Percentiles rank a stretch among this genome's conserved stretches.
These are phyloP conservation scores for Gnomoniopsis sp. DNA, from an alignment of 2,329 filamentous ascomycete genomes.

Conservation along the genomic window DNA sequence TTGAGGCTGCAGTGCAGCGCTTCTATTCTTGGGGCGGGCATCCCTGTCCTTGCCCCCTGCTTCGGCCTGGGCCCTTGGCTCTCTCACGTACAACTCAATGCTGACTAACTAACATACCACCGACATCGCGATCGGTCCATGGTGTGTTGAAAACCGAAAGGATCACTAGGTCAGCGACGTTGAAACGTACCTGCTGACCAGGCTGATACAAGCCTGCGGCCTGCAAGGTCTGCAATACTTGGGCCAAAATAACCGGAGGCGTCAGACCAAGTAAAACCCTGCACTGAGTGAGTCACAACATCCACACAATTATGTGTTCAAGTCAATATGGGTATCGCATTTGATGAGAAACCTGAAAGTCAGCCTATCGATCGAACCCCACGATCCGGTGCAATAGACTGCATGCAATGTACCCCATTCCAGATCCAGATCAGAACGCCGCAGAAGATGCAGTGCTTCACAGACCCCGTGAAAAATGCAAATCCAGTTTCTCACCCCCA, in stretches of 20 bases:
- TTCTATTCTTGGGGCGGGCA: constrained; percentile 18
- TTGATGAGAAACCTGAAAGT: neutral
- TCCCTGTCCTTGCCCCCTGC: neutral
- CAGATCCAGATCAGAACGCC: neutral
- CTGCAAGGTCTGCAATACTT: too few relatives aligned
- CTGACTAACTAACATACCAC: neutral
- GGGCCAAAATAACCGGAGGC: neutral
- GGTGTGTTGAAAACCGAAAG: too few relatives aligned
- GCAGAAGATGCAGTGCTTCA: neutral
- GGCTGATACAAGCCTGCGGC: neutral
- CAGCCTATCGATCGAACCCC: neutral
- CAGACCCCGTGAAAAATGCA: neutral
- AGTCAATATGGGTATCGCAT: constrained; percentile 12
- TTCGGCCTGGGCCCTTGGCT: neutral
- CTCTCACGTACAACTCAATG: too few relatives aligned
- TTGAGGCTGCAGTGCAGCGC: constrained; percentile 5
- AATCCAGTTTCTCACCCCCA: neutral
- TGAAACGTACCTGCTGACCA: neutral
- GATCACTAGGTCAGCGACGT: neutral
- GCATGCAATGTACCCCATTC: neutral
- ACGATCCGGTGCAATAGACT: neutral
- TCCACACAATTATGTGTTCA: neutral
- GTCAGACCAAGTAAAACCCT: neutral
- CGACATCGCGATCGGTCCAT: neutral
- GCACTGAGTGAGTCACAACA: neutral